A percentile compares a stretch with the other conserved stretches of the same genome.
These are phyloP conservation scores for Pulveroboletus sp. DNA, from an alignment of 768 basidiomycete genomes.

Conservation along the genomic window DNA sequence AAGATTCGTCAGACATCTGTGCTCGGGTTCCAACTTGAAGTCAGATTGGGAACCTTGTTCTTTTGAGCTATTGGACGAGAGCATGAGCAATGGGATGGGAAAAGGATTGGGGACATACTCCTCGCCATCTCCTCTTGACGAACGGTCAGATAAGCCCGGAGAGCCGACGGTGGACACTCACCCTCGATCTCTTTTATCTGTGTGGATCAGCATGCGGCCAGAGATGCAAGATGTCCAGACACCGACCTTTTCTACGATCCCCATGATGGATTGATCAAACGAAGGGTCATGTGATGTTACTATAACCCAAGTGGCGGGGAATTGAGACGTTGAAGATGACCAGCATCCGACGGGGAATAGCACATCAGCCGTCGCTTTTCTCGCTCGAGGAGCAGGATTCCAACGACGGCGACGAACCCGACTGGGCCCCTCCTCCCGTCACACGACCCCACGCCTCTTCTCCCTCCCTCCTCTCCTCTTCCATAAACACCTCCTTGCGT, in stretches of 20 bases:
- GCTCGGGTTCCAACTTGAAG: background rate
- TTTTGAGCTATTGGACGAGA: slow-evolving; percentile 68
- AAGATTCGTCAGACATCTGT: slow-evolving; percentile 12
- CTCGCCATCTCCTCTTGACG: slow-evolving; percentile 91
- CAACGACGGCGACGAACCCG: slow-evolving; percentile 43
- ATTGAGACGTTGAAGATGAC: slow-evolving; percentile 11
- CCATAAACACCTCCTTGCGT: slow-evolving; percentile 29
- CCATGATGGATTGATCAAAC: slow-evolving; percentile 52
- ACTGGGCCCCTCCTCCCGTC: slow-evolving; percentile 40
- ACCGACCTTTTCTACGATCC: slow-evolving; percentile 86
- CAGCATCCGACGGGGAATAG: slow-evolving; percentile 23
- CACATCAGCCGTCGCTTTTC: slow-evolving; percentile 65
- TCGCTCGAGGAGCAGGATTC: slow-evolving; percentile 56
- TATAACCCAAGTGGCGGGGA: background rate
- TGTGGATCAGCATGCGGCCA: slow-evolving; percentile 2
- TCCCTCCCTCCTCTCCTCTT: slow-evolving; percentile 24
- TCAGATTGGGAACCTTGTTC: slow-evolving; percentile 76
- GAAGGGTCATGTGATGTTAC: slow-evolving; percentile 11
- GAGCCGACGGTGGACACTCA: slow-evolving; percentile 36
- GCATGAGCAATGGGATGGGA: slow-evolving; percentile 1
- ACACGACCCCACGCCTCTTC: slow-evolving; percentile 22
- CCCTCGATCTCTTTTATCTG: slow-evolving; percentile 97
- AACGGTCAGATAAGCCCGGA: slow-evolving; percentile 10
- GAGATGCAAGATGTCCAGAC: background rate
- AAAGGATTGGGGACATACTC: slow-evolving; percentile 56